Evolutionary conservation across 805 yeast species (phyloP), one percentile per base, ranked within the genome.

Genomic region (Starmerella tilneyi): DNA sequence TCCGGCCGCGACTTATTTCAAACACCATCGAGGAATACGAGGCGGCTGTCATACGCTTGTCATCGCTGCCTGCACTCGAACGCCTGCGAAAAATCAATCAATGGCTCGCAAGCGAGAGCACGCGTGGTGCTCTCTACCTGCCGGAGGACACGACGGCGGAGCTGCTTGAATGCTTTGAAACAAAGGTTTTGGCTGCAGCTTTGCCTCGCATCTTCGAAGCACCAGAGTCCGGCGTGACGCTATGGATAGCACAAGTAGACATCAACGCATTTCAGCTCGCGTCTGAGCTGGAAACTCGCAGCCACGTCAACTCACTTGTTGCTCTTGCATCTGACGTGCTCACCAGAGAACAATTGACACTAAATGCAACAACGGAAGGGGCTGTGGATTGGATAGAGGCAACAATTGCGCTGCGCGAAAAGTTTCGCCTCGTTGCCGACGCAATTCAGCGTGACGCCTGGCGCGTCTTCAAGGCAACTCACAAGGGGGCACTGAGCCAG

Each of bases 101-200:
- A 1, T 54, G 58, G 56, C 21, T 53, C 8, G 28, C 26, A 4
- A 29, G 30, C 11, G 58, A 54, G 30, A 24, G 33, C 8, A 42
- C 21, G 3, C 41, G 45, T 13, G 46, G 48, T 5, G 45, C 23
- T 5, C 20, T 35, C 3, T 54, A 48, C 30, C 26, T 54, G 17
- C 55, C 56, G 8, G 9, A 35, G 7, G 49, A 45, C 11, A 43
- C 54, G 3, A 41, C 43, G 13, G 43, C 38, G 9, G 47, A 41
- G n/a, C 17, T 49, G 6, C 15, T 47, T 28, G 21, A 29, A 11
- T 16, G 39, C 11, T 16, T 53, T 2, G 47, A 51, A 21, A 17
- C 22, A 3, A 38, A 42, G 4, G 40, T 51, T 2, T 13, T 56
- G 1, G 47, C 46, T 4, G 40, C 27, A 1, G 48, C 43, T 1